phyloP scores from a whole-genome alignment of 352 stramenopile genomes.

The Plasmopara halstedii region DNA sequence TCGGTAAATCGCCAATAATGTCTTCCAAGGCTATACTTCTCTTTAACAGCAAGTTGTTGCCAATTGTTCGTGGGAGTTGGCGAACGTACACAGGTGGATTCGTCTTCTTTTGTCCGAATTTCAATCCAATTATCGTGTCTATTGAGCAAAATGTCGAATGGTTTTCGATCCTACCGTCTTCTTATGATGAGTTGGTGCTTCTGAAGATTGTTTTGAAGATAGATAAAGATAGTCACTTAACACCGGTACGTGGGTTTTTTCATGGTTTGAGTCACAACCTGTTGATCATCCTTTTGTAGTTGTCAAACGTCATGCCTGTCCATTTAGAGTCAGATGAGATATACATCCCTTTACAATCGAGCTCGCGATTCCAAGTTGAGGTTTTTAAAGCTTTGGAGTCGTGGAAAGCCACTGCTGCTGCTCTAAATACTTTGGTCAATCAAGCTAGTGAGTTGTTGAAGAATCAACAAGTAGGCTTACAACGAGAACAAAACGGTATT shows the following conservation, averaged over 20 bases:
- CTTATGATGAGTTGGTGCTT: constrained; percentile 59
- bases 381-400: constrained; percentile 40
- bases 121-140: constrained; percentile 58
- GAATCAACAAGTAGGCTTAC: constrained; percentile 32
- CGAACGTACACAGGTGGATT: constrained; percentile 49
- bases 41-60: constrained; percentile 36
- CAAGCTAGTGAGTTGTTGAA: constrained; percentile 36
- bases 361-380: constrained; percentile 57
- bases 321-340: constrained; percentile 15
- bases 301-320: constrained; percentile 39
- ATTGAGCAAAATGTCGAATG: constrained; percentile 47
- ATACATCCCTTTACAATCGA: constrained; percentile 49
- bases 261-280: too few species aligned
- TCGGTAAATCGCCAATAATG: not conserved
- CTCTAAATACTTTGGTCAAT: constrained; percentile 45
- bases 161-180: constrained; percentile 39
- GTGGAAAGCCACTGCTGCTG: constrained; percentile 47
- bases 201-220: constrained; percentile 44
- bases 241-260: constrained; percentile 18
- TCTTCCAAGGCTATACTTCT: constrained; percentile 37
- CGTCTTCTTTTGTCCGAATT: constrained; percentile 43
- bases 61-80: constrained; percentile 40
- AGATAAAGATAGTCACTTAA: constrained; percentile 13
- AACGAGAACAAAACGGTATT: constrained; percentile 19
- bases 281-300: constrained; percentile 10